Evolutionary conservation across 805 yeast species (phyloP).

Genomic region (Sugiyamaella marilandica): DNA sequence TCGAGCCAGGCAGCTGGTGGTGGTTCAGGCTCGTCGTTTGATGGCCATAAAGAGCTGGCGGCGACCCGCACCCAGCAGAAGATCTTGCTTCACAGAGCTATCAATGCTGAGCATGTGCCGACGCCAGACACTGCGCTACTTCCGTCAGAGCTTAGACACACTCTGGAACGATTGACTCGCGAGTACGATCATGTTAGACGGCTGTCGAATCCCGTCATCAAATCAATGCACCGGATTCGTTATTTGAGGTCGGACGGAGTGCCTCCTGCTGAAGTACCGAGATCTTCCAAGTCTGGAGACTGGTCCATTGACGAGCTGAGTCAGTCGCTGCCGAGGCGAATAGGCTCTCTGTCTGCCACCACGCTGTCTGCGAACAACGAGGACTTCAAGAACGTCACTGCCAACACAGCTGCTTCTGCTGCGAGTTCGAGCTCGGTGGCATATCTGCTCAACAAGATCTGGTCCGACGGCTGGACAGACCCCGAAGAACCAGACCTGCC

Average conservation of each 20-base stretch:
- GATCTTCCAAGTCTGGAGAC: background rate
- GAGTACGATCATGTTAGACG: constrained; percentile 69
- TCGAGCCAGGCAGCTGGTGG: background rate
- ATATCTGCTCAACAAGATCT: constrained; percentile 19
- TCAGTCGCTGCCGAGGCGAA: constrained; percentile 15
- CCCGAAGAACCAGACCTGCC: constrained; percentile 13
- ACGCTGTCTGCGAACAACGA: constrained; percentile 12
- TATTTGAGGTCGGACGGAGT: constrained; percentile 3
- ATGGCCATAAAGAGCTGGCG: background rate
- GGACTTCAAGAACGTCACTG: constrained; percentile 9
- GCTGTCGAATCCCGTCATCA: constrained; percentile 64
- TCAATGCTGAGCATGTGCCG: constrained; percentile 17
- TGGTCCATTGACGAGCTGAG: constrained; percentile 6
- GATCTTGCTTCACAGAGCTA: constrained; percentile 58
- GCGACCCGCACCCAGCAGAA: constrained; percentile 65
- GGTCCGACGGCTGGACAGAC: constrained; percentile 25
- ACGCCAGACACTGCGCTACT: constrained; percentile 3
- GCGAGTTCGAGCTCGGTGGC: constrained; percentile 16
- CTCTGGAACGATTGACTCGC: constrained; percentile 69
- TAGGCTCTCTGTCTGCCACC: constrained; percentile 21
- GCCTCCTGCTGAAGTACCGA: background rate
- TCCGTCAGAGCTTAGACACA: constrained; percentile 38
- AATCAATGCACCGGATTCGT: constrained; percentile 50
- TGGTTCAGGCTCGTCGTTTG: background rate
- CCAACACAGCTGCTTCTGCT: constrained; percentile 15